Evolutionary conservation across 108 stramenopile species (phyloP).

Genomic region (Skeletonema marinoi): DNA sequence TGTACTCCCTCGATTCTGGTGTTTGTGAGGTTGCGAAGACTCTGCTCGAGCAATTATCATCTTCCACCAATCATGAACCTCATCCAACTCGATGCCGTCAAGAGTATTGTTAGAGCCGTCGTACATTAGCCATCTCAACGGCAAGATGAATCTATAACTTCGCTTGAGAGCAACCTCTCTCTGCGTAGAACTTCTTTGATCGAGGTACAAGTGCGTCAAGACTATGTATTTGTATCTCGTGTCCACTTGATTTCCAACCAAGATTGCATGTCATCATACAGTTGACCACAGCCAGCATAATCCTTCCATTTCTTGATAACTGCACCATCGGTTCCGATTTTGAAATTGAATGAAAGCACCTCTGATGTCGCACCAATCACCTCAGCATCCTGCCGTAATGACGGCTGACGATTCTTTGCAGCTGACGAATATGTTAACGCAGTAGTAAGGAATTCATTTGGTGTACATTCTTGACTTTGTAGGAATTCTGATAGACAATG

Average conservation of each 20-base stretch:
- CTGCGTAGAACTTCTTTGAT: slow-evolving; percentile 62
- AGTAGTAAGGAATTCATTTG: slow-evolving; percentile 15
- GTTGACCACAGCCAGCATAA: slow-evolving; percentile 22
- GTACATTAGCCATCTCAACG: slow-evolving; percentile 61
- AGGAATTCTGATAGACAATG: not conserved
- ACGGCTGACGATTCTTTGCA: slow-evolving; percentile 53
- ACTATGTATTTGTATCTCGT: slow-evolving; percentile 27
- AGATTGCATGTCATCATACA: slow-evolving; percentile 27
- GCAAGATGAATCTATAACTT: slow-evolving; percentile 71
- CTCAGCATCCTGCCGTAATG: slow-evolving; percentile 63
- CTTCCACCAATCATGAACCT: not conserved
- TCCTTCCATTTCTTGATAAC: slow-evolving; percentile 31
- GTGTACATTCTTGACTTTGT: not conserved
- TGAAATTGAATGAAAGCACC: slow-evolving; percentile 43
- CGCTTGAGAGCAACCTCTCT: slow-evolving; percentile 74
- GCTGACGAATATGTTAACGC: slow-evolving; percentile 54
- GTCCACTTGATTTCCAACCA: not conserved
- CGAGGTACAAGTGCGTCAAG: slow-evolving; percentile 44
- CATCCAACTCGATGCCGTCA: not conserved
- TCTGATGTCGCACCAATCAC: slow-evolving; percentile 40
- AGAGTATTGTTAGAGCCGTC: slow-evolving; percentile 20
- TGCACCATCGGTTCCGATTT: slow-evolving; percentile 6
- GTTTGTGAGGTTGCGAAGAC: slow-evolving; percentile 11
- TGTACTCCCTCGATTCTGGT: not conserved
- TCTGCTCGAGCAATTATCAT: slow-evolving; percentile 14